Conservation (phyloP, 2,329 filamentous ascomycete species). For the Botrytis pseudocinerea region DNA sequence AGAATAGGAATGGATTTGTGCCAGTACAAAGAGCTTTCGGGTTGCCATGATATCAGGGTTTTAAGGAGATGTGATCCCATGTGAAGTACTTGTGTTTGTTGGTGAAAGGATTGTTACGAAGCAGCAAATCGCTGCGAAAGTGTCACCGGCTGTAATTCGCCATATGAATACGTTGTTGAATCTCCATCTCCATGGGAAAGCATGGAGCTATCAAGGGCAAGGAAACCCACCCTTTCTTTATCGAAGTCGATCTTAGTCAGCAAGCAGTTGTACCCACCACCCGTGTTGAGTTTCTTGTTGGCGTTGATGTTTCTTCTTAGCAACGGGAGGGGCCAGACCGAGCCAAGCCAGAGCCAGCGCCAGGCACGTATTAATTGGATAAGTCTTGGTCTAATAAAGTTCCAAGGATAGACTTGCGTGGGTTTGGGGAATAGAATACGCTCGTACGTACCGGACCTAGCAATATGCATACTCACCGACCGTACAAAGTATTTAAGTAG, state of each 20-base stretch:
- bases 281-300: not conserved
- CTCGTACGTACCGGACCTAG: no score
- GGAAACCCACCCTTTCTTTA: constrained; percentile 13
- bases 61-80: constrained; percentile 20
- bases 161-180: constrained; percentile 31
- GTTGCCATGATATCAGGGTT: constrained; percentile 34
- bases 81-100: not conserved
- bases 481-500: no score
- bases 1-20: constrained; percentile 17
- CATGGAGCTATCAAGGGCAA: constrained; percentile 18
- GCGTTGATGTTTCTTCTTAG: not conserved
- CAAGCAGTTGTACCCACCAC: not conserved
- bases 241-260: constrained; percentile 16
- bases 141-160: constrained; percentile 36
- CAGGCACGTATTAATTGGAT: not conserved
- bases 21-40: constrained; percentile 34
- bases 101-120: not conserved
- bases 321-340: constrained; percentile 7
- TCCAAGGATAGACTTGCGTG: not conserved
- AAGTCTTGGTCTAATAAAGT: not conserved
- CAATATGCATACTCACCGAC: no score
- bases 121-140: constrained; percentile 40
- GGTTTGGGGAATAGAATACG: not conserved
- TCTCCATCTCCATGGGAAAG: constrained; percentile 16
- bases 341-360: not conserved